Percentiles rank a stretch among this genome's conserved stretches.
Conservation (phyloP, 75 land plant species). For the Cryptomeria japonica region DNA sequence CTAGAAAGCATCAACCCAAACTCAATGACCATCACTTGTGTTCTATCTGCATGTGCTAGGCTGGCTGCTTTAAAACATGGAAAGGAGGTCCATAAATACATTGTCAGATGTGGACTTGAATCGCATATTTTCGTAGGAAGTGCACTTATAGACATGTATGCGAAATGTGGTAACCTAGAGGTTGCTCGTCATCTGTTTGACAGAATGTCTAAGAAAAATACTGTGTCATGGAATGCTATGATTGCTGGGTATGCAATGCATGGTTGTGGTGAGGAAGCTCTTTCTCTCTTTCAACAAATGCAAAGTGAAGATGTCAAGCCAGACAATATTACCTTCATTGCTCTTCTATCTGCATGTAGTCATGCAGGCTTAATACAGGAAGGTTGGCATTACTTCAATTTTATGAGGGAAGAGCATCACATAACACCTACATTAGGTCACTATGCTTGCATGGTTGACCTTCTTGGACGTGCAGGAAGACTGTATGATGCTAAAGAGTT, state of each 20-base stretch:
- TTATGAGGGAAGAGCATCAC: slow-evolving; percentile 28
- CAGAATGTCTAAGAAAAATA: slow-evolving; percentile 32
- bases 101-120: slow-evolving; percentile 31
- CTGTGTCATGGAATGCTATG: slow-evolving; percentile 61
- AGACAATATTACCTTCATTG: slow-evolving; percentile 38
- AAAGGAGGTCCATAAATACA: slow-evolving; percentile 35
- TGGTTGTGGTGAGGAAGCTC: slow-evolving; percentile 36
- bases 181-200: slow-evolving; percentile 45
- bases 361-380: slow-evolving; percentile 55
- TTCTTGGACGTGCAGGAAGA: slow-evolving; percentile 51
- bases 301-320: slow-evolving; percentile 26
- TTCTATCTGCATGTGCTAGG: slow-evolving; percentile 42
- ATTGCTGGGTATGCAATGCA: slow-evolving; percentile 53
- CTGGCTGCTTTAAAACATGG: slow-evolving; percentile 30
- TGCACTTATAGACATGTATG: slow-evolving; percentile 51
- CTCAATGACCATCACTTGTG: slow-evolving; percentile 39
- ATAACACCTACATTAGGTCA: slow-evolving; percentile 42
- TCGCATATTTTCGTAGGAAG: slow-evolving; percentile 50
- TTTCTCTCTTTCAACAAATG: slow-evolving; percentile 46
- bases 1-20: slow-evolving; percentile 21
- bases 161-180: slow-evolving; percentile 43
- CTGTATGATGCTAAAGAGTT: slow-evolving; percentile 52
- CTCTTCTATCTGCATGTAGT: slow-evolving; percentile 53
- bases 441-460: slow-evolving; percentile 68
- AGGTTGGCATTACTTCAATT: slow-evolving; percentile 35